Evolutionary conservation across 805 yeast species (phyloP), one percentile per base, ranked within the genome.

Genomic region (Saturnispora bothae): DNA sequence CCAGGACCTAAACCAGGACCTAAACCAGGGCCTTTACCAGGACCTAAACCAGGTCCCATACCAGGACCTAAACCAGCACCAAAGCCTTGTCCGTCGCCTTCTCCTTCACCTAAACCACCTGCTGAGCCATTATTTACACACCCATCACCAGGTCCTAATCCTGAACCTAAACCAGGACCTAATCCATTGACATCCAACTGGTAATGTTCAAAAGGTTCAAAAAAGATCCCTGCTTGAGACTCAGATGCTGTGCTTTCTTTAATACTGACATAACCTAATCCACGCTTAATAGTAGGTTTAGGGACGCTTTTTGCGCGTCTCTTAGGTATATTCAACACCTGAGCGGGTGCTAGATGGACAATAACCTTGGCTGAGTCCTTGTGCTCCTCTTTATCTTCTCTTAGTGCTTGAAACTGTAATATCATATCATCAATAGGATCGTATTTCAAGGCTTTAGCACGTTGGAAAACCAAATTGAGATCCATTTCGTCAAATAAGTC

Each of bases 351-450:
- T n/a, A n/a, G n/a, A n/a, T n/a, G n/a, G n/a, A n/a, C n/a, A n/a
- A n/a, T n/a, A n/a, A n/a, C n/a, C n/a, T n/a, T n/a, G n/a, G n/a
- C n/a, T n/a, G n/a, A n/a, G n/a, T n/a, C n/a, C n/a, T n/a, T n/a
- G n/a, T n/a, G n/a, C n/a, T n/a, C n/a, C n/a, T n/a, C n/a, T n/a
- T n/a, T n/a, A n/a, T n/a, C n/a, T n/a, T n/a, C n/a, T n/a, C n/a
- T n/a, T n/a, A n/a, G n/a, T n/a, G n/a, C n/a, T n/a, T n/a, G n/a
- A n/a, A n/a, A n/a, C 40, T 69, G 69, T n/a, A 67, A 63, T 34
- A 84, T 72, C 51, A 83, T 80, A 43, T 79, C 82, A 37, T 65
- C 68, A 34, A 85, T 65, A 6, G 67, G 66, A n/a, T 72, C 78
- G 48, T 68, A 70, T 18, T 72, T 65, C 41, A 84, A 60, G 1